A percentile compares a stretch with the other conserved stretches of the same genome.
Conservation (phyloP, 225 moss, liverwort and hornwort genomes). For the Marchantia polymorpha region DNA sequence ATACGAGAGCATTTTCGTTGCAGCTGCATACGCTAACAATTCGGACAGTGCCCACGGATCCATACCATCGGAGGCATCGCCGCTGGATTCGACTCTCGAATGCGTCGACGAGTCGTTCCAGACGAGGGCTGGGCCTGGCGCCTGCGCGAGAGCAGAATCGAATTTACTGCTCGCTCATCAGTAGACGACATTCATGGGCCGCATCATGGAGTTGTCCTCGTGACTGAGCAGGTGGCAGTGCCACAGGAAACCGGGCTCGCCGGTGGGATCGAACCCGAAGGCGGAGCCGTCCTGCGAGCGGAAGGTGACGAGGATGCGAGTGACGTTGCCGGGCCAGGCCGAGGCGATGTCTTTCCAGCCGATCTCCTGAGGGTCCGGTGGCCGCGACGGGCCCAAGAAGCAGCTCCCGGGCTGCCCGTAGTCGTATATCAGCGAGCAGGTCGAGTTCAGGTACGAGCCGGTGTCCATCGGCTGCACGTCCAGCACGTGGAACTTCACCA, state of each 20-base stretch:
- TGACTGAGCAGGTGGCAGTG: constrained; percentile 63
- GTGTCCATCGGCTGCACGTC: constrained; percentile 22
- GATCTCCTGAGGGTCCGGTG: constrained; percentile 38
- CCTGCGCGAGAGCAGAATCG: too few species aligned
- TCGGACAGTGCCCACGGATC: too few species aligned
- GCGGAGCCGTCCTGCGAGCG: constrained; percentile 39
- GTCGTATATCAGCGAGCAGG: constrained; percentile 18
- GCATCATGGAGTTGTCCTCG: constrained; percentile 60
- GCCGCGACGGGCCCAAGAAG: constrained; percentile 23
- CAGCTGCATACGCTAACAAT: too few species aligned
- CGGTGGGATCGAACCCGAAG: constrained; percentile 51
- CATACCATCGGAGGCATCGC: too few species aligned
- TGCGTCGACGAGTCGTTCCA: too few species aligned
- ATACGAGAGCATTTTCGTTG: too few species aligned
- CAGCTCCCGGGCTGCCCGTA: constrained; percentile 35
- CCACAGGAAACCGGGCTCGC: constrained; percentile 58
- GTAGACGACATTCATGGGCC: constrained; percentile 27
- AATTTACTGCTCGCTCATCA: constrained; percentile 20
- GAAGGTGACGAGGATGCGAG: constrained; percentile 51
- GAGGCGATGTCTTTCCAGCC: constrained; percentile 62
- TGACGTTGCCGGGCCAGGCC: constrained; percentile 45
- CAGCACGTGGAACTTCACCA: constrained; percentile 31
- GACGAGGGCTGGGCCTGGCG: too few species aligned
- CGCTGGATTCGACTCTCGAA: too few species aligned
- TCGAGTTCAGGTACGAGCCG: background rate